These are phyloP conservation scores for Cytauxzoon felis DNA, from an alignment of 169 alveolate species.

Conservation along the genomic window DNA sequence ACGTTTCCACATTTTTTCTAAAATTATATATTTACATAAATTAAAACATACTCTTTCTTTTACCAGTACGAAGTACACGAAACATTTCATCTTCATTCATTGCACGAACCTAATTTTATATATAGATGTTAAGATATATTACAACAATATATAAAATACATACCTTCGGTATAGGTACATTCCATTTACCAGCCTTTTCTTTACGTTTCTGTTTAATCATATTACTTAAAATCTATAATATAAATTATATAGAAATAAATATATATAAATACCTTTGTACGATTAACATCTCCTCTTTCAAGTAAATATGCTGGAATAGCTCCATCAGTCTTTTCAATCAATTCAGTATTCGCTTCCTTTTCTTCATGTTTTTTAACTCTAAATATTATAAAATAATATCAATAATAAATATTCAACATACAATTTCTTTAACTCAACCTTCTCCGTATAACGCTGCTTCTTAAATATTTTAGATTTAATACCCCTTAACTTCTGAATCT, in stretches of 20 bases:
- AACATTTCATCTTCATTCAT: slow-evolving; percentile 88
- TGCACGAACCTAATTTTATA: slow-evolving; percentile 26
- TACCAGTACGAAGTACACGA: slow-evolving; percentile 91
- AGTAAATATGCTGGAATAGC: slow-evolving; percentile 98
- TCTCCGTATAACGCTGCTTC: slow-evolving; percentile 95
- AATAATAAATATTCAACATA: slow-evolving; percentile 82
- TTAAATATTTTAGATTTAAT: slow-evolving; percentile 95
- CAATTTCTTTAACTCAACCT: slow-evolving; percentile 94
- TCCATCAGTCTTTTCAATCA: slow-evolving; percentile 84
- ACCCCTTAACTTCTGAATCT: slow-evolving; percentile 92
- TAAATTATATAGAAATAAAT: background rate
- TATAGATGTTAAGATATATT: slow-evolving; percentile 74
- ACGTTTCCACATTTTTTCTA: slow-evolving; percentile 96
- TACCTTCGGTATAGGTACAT: slow-evolving; percentile 97
- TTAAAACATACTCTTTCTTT: slow-evolving; percentile 79
- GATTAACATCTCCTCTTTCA: slow-evolving; percentile 94
- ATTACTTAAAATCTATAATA: slow-evolving; percentile 84
- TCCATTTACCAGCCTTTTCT: slow-evolving; percentile 99
- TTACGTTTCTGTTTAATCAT: slow-evolving; percentile 98
- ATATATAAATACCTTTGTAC: slow-evolving; percentile 80
- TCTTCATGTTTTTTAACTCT: slow-evolving; percentile 68
- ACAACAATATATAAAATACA: slow-evolving; percentile 85
- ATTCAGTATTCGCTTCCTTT: slow-evolving; percentile 61
- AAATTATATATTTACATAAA: background rate
- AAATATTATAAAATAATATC: background rate